Conservation (phyloP, 306 rosid species). For the Pterocarpus santalinus region DNA sequence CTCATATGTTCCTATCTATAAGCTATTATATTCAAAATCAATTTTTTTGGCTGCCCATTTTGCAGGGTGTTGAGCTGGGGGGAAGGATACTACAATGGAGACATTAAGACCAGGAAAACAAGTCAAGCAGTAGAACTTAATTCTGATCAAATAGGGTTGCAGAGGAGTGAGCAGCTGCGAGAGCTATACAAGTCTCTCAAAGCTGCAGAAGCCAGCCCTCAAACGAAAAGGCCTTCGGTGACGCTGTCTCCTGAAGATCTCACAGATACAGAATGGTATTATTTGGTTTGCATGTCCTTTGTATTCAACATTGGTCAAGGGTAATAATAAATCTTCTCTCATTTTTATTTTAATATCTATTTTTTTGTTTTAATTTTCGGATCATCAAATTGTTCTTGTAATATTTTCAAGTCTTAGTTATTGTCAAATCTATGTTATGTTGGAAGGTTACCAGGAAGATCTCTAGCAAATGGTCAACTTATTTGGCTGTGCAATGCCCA, state of each 20-base stretch:
- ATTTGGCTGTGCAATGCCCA: slow-evolving; percentile 79
- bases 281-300: slow-evolving; percentile 95
- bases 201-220: slow-evolving; percentile 66
- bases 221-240: slow-evolving; percentile 75
- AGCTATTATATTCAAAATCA: background rate
- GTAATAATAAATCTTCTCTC: slow-evolving; percentile 52
- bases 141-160: slow-evolving; percentile 76
- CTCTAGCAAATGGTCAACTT: slow-evolving; percentile 63
- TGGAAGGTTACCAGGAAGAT: slow-evolving; percentile 81
- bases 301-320: slow-evolving; percentile 84
- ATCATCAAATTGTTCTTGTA: slow-evolving; percentile 12
- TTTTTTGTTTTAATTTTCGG: background rate
- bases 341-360: background rate
- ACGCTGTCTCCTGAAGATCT: slow-evolving; percentile 90
- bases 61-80: slow-evolving; percentile 80
- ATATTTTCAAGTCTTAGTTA: slow-evolving; percentile 27
- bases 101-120: slow-evolving; percentile 90
- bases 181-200: slow-evolving; percentile 75
- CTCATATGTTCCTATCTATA: no score
- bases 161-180: slow-evolving; percentile 78
- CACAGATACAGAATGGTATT: slow-evolving; percentile 89
- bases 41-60: slow-evolving; percentile 13
- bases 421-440: slow-evolving; percentile 29
- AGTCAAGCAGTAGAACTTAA: slow-evolving; percentile 68
- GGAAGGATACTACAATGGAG: slow-evolving; percentile 93